These are phyloP conservation scores for Nowakowskiella sp. DNA, from an alignment of 192 early-diverging fungal species.

Conservation along the genomic window DNA sequence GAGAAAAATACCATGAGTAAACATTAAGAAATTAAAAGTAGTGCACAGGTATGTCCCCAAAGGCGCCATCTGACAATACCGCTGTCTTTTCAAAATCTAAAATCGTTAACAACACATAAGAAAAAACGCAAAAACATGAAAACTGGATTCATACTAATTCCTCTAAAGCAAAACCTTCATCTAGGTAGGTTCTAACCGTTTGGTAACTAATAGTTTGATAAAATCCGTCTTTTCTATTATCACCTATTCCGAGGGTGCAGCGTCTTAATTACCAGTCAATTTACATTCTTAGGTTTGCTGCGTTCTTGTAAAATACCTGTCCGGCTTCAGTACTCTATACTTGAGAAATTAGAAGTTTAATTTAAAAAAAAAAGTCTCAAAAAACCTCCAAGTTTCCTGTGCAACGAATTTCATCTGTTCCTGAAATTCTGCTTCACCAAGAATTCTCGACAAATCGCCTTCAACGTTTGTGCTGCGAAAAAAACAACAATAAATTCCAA, in stretches of 20 bases:
- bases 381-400: conserved; percentile 53
- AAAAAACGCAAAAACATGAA: conserved; percentile 3
- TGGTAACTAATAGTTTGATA: conserved; percentile 83
- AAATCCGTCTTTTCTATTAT: conserved; percentile 84
- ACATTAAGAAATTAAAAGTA: conserved; percentile 85
- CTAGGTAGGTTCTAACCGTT: conserved; percentile 71
- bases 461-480: conserved; percentile 59
- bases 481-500: conserved; percentile 45
- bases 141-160: conserved; percentile 39
- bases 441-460: conserved; percentile 77
- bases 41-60: conserved; percentile 82
- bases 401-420: conserved; percentile 68
- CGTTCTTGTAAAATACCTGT: too few relatives aligned
- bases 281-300: conserved; percentile 60
- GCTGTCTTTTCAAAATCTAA: conserved; percentile 75
- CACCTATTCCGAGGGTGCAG: conserved; percentile 84
- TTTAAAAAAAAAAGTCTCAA: too few relatives aligned
- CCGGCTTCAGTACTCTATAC: too few relatives aligned
- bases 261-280: too few relatives aligned
- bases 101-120: neutral
- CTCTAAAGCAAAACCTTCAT: conserved; percentile 79
- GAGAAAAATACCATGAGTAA: conserved; percentile 87
- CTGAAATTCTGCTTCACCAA: conserved; percentile 64
- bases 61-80: conserved; percentile 79
- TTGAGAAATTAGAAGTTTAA: too few relatives aligned